Evolutionary conservation across 768 basidiomycete species (phyloP), one percentile per base, ranked within the genome.

Genomic region (Amanita exitialis): DNA sequence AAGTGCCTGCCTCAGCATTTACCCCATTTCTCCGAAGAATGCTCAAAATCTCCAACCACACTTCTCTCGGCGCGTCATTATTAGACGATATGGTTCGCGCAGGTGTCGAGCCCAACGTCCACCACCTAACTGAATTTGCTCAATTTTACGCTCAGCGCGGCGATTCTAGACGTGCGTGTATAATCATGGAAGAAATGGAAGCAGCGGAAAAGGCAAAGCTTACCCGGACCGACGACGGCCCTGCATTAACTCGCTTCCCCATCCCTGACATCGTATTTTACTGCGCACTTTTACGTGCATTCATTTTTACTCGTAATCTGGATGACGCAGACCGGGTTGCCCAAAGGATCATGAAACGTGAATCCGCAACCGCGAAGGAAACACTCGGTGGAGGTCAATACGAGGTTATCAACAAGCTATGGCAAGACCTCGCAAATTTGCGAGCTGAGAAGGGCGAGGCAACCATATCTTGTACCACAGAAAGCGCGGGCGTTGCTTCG

Each of bases 1-100:
- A 32, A 5, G 59, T 65, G 8, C 55, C 58, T 35, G 50, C 59
- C 2, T 55, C 61, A 4, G 64, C 71, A 1, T 86, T 85, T 58
- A 76, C 69, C 1, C 72, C 78, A 0, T 85, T 85, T 59, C 62
- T 83, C 36, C 60, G 65, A 32, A 61, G 60, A 16, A 65, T 79
- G 56, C 68, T 69, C 46, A 49, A 56, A 4, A 35, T 43, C 0
- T 35, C 50, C 18, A 37, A 30, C 4, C 8, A 18, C 6, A 32
- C 58, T 3, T 56, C 53, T 25, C 59, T 60, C 25, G 77, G 74
- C 0, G 57, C 66, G 0, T 53, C 56, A 18, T 66, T 83, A 16
- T 46, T 85, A 35, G 55, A 55, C n/a, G 80, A 84, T 58, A 82
- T 86, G 79, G 42, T 68, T 3, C 46, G 57, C 6, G 57, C 74